Percentiles rank a stretch among this genome's conserved stretches.
phyloP scores from a whole-genome alignment of 2,329 filamentous ascomycete genomes.

The Epichloe aotearoae region DNA sequence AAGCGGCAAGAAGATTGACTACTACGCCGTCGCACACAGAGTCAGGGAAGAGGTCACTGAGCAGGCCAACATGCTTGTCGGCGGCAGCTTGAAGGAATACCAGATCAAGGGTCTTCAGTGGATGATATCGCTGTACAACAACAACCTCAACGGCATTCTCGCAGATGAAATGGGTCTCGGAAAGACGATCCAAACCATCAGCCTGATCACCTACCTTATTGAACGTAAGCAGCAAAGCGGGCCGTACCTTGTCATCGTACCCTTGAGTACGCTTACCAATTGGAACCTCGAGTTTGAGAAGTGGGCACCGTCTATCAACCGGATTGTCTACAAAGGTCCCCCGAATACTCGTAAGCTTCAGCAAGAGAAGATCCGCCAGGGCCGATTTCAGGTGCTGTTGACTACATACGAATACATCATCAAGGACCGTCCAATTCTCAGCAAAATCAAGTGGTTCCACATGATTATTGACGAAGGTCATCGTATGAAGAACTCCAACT shows the following conservation, averaged over 20 bases:
- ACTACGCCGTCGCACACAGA: constrained; percentile 95
- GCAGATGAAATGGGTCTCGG: constrained; percentile 99
- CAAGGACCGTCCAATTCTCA: constrained; percentile 88
- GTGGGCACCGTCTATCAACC: constrained; percentile 79
- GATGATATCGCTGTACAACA: constrained; percentile 99
- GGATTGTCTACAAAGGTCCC: constrained; percentile 97
- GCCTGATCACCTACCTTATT: constrained; percentile 91
- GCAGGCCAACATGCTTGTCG: constrained; percentile 78
- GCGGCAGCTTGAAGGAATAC: constrained; percentile 90
- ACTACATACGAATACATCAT: constrained; percentile 99
- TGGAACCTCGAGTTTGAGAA: constrained; percentile 99
- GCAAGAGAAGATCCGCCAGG: constrained; percentile 86
- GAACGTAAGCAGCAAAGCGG: constrained; percentile 87
- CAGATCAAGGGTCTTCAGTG: constrained; percentile 97
- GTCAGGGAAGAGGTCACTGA: constrained; percentile 81
- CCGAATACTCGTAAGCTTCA: constrained; percentile 78
- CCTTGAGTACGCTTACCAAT: constrained; percentile 91
- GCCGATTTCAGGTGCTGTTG: constrained; percentile 87
- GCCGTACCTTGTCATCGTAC: constrained; percentile 92
- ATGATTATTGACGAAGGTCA: constrained; percentile 99
- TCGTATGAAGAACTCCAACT: constrained; percentile 97
- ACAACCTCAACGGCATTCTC: constrained; percentile 96
- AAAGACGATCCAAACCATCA: constrained; percentile 98
- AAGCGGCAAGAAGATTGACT: constrained; percentile 75
- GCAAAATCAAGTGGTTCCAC: constrained; percentile 99